These are phyloP conservation scores for Cercospora sp. DNA, from an alignment of 2,329 filamentous ascomycete species.

Conservation along the genomic window DNA sequence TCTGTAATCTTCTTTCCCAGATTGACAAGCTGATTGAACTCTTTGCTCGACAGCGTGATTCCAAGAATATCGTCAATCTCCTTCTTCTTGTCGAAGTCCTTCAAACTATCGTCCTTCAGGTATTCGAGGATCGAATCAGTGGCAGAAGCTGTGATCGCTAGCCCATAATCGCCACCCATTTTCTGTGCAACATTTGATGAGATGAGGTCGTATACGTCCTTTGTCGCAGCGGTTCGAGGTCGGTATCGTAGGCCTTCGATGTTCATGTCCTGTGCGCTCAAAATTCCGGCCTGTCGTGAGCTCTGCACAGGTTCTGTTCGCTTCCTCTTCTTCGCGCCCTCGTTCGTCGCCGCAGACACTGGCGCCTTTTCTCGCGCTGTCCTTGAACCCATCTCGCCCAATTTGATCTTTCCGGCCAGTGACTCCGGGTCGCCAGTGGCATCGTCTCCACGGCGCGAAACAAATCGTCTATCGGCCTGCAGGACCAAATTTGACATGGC, in stretches of 20 bases:
- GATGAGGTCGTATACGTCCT: conserved; percentile 91
- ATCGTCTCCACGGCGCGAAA: conserved; percentile 89
- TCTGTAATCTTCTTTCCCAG: conserved; percentile 98
- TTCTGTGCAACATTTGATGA: conserved; percentile 84
- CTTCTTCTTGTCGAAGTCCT: conserved; percentile 98
- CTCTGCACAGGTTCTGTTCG: conserved; percentile 66
- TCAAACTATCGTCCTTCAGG: conserved; percentile 91
- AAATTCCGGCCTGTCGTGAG: conserved; percentile 70
- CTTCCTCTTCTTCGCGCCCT: conserved; percentile 80
- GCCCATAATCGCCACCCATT: conserved; percentile 89
- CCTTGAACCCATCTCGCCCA: conserved; percentile 89
- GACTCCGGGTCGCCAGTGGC: conserved; percentile 97
- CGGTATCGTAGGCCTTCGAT: conserved; percentile 91
- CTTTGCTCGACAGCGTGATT: conserved; percentile 75
- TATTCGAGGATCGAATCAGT: conserved; percentile 89
- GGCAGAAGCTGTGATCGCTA: conserved; percentile 88
- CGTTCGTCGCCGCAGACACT: conserved; percentile 57
- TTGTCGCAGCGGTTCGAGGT: conserved; percentile 85
- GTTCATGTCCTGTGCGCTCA: conserved; percentile 79
- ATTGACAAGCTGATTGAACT: conserved; percentile 96
- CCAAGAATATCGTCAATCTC: conserved; percentile 93
- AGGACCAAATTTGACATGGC: conserved; percentile 98
- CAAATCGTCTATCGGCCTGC: conserved; percentile 97
- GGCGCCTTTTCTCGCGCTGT: conserved; percentile 77
- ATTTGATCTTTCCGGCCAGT: conserved; percentile 87